Conservation (phyloP, 2,329 filamentous ascomycete species). For the Ophiostoma australiae region DNA sequence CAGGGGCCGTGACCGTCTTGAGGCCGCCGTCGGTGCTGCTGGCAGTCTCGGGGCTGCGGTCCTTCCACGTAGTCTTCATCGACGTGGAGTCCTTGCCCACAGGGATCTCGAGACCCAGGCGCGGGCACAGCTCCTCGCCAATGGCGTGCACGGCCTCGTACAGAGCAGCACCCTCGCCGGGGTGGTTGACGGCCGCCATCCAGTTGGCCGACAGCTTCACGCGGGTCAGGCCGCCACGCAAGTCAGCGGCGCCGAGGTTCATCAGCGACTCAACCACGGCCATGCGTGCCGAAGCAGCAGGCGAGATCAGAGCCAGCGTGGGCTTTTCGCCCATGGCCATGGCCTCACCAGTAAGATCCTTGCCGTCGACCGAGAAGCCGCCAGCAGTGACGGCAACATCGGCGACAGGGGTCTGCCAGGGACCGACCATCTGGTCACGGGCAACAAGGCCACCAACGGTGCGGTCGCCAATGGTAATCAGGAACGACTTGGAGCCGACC, state of each 20-base stretch:
- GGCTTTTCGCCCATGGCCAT: constrained; percentile 97
- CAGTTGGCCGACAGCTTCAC: constrained; percentile 94
- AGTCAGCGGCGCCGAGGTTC: constrained; percentile 77
- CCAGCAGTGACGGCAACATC: constrained; percentile 91
- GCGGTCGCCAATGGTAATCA: constrained; percentile 94
- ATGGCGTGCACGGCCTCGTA: constrained; percentile 94
- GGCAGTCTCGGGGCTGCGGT: constrained; percentile 36
- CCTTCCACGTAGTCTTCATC: constrained; percentile 96
- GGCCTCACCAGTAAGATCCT: constrained; percentile 79
- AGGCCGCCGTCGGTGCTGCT: constrained; percentile 39
- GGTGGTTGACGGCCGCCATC: constrained; percentile 96
- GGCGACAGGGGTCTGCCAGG: constrained; percentile 90
- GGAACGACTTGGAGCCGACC: constrained; percentile 93
- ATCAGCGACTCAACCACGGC: constrained; percentile 89
- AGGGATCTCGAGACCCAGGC: constrained; percentile 86
- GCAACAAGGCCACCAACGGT: constrained; percentile 84
- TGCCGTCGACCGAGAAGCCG: constrained; percentile 61
- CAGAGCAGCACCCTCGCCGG: constrained; percentile 84
- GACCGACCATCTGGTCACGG: constrained; percentile 92
- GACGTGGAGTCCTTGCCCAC: constrained; percentile 98
- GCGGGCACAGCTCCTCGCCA: constrained; percentile 84
- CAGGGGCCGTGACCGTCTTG: constrained; percentile 81
- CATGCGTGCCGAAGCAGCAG: constrained; percentile 90
- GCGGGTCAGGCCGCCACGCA: constrained; percentile 60
- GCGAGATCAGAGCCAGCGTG: constrained; percentile 79